These are phyloP conservation scores for Floccularia luteovirens DNA, from an alignment of 768 basidiomycete species.

Conservation along the genomic window DNA sequence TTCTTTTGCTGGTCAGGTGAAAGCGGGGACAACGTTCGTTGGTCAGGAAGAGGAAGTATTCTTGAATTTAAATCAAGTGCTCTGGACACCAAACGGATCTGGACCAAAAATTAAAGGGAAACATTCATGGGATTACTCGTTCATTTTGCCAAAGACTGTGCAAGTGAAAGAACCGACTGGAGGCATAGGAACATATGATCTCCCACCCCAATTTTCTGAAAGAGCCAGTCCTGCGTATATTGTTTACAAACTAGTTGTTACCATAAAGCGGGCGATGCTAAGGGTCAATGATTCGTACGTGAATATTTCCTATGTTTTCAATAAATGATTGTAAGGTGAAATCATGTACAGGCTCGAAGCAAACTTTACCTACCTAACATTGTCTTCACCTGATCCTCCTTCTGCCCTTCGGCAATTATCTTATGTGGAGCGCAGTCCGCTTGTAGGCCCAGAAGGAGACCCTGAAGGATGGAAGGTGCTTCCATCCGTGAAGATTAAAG, in stretches of 20 bases:
- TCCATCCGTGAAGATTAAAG: constrained; percentile 16
- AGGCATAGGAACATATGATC: constrained; percentile 24
- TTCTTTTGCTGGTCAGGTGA: constrained; percentile 21
- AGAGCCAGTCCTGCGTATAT: constrained; percentile 47
- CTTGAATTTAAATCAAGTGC: constrained; percentile 28
- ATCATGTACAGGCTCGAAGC: constrained; percentile 16
- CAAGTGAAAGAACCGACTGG: constrained; percentile 25
- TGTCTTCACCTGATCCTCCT: constrained; percentile 23
- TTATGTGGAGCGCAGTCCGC: constrained; percentile 19
- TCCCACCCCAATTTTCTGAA: constrained; percentile 51
- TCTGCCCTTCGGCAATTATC: constrained; percentile 25
- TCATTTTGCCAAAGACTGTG: constrained; percentile 36
- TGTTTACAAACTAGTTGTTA: constrained; percentile 47
- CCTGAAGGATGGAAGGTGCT: constrained; percentile 29
- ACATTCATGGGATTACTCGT: constrained; percentile 39
- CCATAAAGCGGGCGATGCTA: constrained; percentile 38
- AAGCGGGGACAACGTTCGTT: constrained; percentile 41
- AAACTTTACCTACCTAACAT: constrained; percentile 23
- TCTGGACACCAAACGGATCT: constrained; percentile 29
- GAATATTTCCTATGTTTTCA: background rate
- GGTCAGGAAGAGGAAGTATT: constrained; percentile 48
- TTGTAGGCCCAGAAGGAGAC: constrained; percentile 28
- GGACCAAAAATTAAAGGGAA: constrained; percentile 34
- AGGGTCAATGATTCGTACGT: constrained; percentile 43
- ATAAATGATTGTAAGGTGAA: background rate